Base-by-base conservation (phyloP, 2,329 filamentous ascomycete genomes). In the Pleoardoris graminearum region DNA sequence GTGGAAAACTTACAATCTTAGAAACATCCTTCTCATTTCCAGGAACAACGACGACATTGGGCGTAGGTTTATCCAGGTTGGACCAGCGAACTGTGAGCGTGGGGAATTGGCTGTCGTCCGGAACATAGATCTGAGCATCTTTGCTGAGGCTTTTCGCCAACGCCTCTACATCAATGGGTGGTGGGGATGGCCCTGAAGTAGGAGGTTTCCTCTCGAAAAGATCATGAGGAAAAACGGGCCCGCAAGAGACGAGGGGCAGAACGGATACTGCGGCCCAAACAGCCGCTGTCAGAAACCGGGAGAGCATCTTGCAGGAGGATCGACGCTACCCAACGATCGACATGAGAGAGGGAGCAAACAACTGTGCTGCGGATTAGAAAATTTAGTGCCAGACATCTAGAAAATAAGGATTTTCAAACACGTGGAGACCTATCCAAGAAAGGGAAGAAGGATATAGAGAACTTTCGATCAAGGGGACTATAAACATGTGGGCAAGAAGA, bases 1-100 rank as follows among this genome's bases (percentile, higher is more conserved):
- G 25, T 8, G 19, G n/a, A 27, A 17, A 19, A 54, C 60, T 42
- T 49, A 66, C 63, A 36, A 65, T 66, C 7, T 55, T 35, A 19
- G 61, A 49, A 3, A 66, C 61, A 45, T 65, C 61, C 5, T 51
- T 37, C 53, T 66, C 63, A 6, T 50, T 58, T 3, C 58, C 61
- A 8, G 60, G 54, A 1, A 54, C 54, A 5, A 66, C 56, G 1
- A 65, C 60, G 3, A 65, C 43, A 30, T 52, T 64, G 3, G 58
- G 57, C 2, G 58, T 62, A 1, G 63, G 63, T 1, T 53, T 37
- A 17, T 62, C 53, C 14, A 66, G 46, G 23, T 61, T 60, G 0
- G 61, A 64, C 60, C 63, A 60, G 1, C 54, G 54, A 21, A 61
- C 51, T 4, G 60, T 60, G 17, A 55, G 53, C 0, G 53, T 50